Base-by-base conservation (phyloP, 768 basidiomycete genomes). In the Dentipellis fragilis region DNA sequence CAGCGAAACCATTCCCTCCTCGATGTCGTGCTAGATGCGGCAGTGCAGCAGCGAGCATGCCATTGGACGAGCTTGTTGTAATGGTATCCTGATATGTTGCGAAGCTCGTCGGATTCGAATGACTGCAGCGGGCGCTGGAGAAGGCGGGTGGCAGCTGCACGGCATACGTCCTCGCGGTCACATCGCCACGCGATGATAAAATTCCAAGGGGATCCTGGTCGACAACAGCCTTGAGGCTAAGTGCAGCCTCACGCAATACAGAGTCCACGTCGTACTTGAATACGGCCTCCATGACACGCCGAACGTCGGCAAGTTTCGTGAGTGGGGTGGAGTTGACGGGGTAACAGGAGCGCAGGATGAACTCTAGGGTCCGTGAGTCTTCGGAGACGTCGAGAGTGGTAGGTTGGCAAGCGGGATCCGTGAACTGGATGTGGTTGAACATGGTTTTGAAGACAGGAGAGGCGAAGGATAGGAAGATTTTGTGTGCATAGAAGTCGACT, bases 401-500 rank as follows among this genome's bases (percentile, higher is more conserved):
- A 40, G 39, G 39, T 10, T n/a, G n/a, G n/a, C n/a, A n/a, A n/a
- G n/a, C n/a, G n/a, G n/a, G n/a, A n/a, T n/a, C n/a, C n/a, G n/a
- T n/a, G n/a, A n/a, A n/a, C n/a, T n/a, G n/a, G n/a, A n/a, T n/a
- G n/a, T n/a, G n/a, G n/a, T n/a, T n/a, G 50, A 73, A 68, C 54
- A 72, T 61, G 19, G 59, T 55, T 22, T 65, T 59, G 54, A 29
- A 29, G 29, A 29, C 3, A 29, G 29, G 29, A 29, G 29, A 29
- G 29, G 29, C 29, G 29, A 29, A 71, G 14, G 65, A 63, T 10
- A 74, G 67, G 46, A 73, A 67, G 12, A 64, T 57, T n/a, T 58
- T 68, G 59, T 69, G 68, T 21, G 68, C 54, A 3, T 64, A 62
- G 49, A 71, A 51, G 36, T 35, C 10, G n/a, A 37, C 50, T n/a